Percentiles rank a stretch among this genome's conserved stretches.
Conservation (phyloP, 441 rosid species). For the Gossypium trilobum region DNA sequence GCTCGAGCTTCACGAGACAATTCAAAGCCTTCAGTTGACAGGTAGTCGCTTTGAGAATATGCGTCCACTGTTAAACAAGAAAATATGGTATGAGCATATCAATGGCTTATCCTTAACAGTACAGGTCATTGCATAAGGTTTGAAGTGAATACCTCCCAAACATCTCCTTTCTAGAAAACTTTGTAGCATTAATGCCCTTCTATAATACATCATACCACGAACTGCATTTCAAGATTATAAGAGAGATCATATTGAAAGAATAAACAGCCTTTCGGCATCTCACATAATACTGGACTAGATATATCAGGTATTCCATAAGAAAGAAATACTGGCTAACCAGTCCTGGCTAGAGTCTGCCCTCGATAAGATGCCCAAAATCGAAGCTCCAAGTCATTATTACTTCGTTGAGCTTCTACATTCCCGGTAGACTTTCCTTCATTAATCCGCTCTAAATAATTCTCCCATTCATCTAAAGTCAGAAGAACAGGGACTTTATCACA, state of each 20-base stretch:
- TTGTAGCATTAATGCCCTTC: slow-evolving; percentile 96
- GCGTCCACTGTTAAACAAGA: slow-evolving; percentile 40
- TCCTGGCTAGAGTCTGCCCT: slow-evolving; percentile 91
- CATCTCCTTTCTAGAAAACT: slow-evolving; percentile 73
- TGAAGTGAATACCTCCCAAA: slow-evolving; percentile 50
- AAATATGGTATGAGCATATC: slow-evolving; percentile 16
- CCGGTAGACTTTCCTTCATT: slow-evolving; percentile 59
- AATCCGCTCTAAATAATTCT: slow-evolving; percentile 86
- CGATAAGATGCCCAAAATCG: slow-evolving; percentile 97
- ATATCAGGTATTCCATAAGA: neutral
- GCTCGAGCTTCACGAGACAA: slow-evolving; percentile 77
- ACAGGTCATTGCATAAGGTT: slow-evolving; percentile 5
- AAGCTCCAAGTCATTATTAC: slow-evolving; percentile 78
- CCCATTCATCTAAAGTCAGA: slow-evolving; percentile 78
- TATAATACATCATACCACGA: slow-evolving; percentile 98
- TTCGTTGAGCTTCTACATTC: slow-evolving; percentile 66
- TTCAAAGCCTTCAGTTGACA: slow-evolving; percentile 57
- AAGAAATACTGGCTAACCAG: slow-evolving; percentile 43
- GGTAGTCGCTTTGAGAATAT: slow-evolving; percentile 35
- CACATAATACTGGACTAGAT: slow-evolving; percentile 10
- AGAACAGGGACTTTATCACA: slow-evolving; percentile 10
- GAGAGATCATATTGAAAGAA: neutral
- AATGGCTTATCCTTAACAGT: neutral
- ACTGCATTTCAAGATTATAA: slow-evolving; percentile 42
- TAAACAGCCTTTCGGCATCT: slow-evolving; percentile 8